Conservation (phyloP, 1,284 basidiomycete species). For the Boletellus deceptivus region DNA sequence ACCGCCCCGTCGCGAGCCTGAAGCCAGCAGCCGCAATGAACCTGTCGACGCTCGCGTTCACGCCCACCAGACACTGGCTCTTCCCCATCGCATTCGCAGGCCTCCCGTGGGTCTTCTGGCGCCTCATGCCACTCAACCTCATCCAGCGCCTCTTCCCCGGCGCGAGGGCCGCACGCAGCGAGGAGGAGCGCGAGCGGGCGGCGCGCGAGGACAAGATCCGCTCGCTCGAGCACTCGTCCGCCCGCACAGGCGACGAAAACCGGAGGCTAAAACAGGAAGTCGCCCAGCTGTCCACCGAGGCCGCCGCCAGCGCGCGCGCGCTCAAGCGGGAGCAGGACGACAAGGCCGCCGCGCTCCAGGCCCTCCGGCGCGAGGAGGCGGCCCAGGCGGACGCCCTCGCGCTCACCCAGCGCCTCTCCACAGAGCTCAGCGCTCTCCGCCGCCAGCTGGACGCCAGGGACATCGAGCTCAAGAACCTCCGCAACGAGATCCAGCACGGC, state of each 20-base stretch:
- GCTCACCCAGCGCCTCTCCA: slow-evolving; percentile 13
- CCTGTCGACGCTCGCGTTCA: slow-evolving; percentile 27
- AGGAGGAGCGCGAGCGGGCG: slow-evolving; percentile 20
- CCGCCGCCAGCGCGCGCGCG: slow-evolving; percentile 6
- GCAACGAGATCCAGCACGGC: slow-evolving; percentile 28
- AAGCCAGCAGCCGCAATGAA: slow-evolving; percentile 27
- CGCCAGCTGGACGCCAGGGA: slow-evolving; percentile 28
- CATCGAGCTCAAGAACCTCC: slow-evolving; percentile 24
- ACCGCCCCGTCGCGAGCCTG: slow-evolving; percentile 19
- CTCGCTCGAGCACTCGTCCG: slow-evolving; percentile 17
- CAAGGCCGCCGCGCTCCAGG: slow-evolving; percentile 11
- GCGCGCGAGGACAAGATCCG: slow-evolving; percentile 6
- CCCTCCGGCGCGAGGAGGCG: slow-evolving; percentile 21
- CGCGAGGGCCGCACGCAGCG: slow-evolving; percentile 14
- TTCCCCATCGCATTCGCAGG: slow-evolving; percentile 31
- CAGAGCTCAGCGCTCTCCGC: slow-evolving; percentile 17
- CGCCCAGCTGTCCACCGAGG: slow-evolving; percentile 11
- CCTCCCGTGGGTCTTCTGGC: slow-evolving; percentile 24
- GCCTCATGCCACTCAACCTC: slow-evolving; percentile 12
- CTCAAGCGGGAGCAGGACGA: slow-evolving; percentile 20
- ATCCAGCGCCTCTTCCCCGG: neutral
- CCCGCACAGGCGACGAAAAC: slow-evolving; percentile 14
- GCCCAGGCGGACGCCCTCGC: slow-evolving; percentile 16
- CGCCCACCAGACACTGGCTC: slow-evolving; percentile 29
- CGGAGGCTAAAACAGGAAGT: slow-evolving; percentile 17